Base-by-base conservation (phyloP, 1,284 basidiomycete genomes). In the Phellinidium pouzarii region DNA sequence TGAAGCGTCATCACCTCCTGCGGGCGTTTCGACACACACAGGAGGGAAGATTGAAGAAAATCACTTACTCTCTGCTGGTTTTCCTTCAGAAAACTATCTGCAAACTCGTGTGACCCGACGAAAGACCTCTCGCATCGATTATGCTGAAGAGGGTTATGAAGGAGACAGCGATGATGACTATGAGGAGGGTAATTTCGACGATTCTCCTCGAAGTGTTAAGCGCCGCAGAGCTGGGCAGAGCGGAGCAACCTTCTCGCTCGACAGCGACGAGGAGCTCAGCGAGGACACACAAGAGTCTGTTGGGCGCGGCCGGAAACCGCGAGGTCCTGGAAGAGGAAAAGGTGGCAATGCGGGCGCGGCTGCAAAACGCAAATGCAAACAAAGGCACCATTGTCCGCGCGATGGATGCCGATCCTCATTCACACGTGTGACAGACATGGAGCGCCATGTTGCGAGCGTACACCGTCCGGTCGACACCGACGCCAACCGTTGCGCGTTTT, bases 361-460 rank as follows among this genome's bases (percentile, higher is more conserved):
- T 23, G 25, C 44, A 3, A 52, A 50, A 41, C 46, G 55, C 42
- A 57, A 57, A 36, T 37, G 25, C 8, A 57, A 57, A 22, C 40
- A 44, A n/a, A 27, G 55, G 6, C 55, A 57, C 41, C 41, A 45
- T 12, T 57, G 55, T 25, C 38, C 52, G 7, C 51, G 41, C 27
- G 41, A 48, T 11, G 55, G 55, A n/a, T 57, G 55, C 48, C 22
- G 31, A 20, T 43, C 53, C 27, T 49, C 55, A 5, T 57, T 57
- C 36, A 57, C 55, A 1, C 52, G 55, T 7, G 31, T 50, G 22
- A 57, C 55, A 12, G 55, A 57, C 41, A 53, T 57, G 55, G 55
- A 53, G 20, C 51, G 55, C n/a, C 55, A 57, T 34, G 19, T 57
- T 25, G 26, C 47, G 20, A 53, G 47, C 22, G 55, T 57, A 1